Evolutionary conservation across 305 asterid genomes (phyloP), one percentile per base, ranked within the genome.

Genomic region (Coffea humblotiana): DNA sequence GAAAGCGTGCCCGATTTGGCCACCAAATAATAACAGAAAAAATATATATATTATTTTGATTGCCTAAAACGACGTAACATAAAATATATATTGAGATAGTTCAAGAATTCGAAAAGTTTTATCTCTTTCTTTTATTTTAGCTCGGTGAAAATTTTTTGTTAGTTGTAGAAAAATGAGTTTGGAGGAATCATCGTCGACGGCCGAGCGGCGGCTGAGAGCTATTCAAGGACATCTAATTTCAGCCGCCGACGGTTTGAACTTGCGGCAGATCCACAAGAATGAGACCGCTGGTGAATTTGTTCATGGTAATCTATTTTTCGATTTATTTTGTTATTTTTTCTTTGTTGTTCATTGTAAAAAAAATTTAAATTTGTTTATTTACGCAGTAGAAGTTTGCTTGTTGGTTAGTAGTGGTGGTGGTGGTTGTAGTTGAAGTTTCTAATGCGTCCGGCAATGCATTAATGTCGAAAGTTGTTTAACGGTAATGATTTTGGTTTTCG

Each of bases 161-260:
- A 40, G 47, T 29, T 25, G 1, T 21, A 47, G 29, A 78, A 69
- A 56, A 52, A 40, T 35, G 52, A 70, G 43, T 19, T 21, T 72
- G 77, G 91, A 90, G 95, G 97, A 94, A 81, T 78, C 91, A 63
- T 82, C 80, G 6, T 5, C 43, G 40, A 11, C 18, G 78, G 91
- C 92, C 45, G 93, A 92, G 75, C 86, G 96, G 80, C 93, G 99
- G 48, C 85, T 95, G 81, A 89, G 89, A 83, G 90, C 90, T 85
- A 88, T 95, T 84, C 93, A 87, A 65, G 84, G 86, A 3, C 99
- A 95, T 79, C 83, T 95, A 81, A 66, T 84, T 82, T 80, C 90
- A 49, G 84, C 85, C 80, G 84, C 73, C 76, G 88, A 82, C 51
- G 81, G 81, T 56, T 85, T 85, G 56, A 48, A 29, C 77, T 80